Evolutionary conservation across 2,329 filamentous ascomycete genomes (phyloP).

Genomic region (Xylariomycetidae sp.): DNA sequence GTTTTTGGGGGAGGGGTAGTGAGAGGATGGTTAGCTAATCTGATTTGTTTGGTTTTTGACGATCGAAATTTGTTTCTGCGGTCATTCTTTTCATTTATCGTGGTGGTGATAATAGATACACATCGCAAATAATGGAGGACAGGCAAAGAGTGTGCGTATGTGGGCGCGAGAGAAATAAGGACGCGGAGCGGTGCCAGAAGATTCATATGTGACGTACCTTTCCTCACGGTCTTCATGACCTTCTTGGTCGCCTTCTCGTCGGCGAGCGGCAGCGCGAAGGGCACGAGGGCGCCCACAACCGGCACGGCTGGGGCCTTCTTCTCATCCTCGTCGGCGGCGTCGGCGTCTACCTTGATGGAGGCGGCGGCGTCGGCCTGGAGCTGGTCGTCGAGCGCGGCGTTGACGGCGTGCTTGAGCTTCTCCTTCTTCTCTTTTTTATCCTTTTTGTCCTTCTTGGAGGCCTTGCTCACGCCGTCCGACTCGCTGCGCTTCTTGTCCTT

Average conservation of each 20-base stretch:
- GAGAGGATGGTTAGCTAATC: constrained; percentile 14
- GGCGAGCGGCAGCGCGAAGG: constrained; percentile 77
- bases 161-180: no score
- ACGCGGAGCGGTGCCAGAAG: no score
- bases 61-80: neutral
- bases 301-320: constrained; percentile 40
- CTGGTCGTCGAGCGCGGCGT: constrained; percentile 61
- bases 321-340: constrained; percentile 42
- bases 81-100: no score
- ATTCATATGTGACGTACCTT: no score
- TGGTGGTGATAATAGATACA: no score
- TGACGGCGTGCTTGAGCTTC: constrained; percentile 58
- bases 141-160: no score
- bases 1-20: constrained; percentile 15
- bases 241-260: constrained; percentile 71
- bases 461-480: constrained; percentile 47
- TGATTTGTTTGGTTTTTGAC: constrained; percentile 10
- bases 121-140: no score
- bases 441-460: constrained; percentile 63
- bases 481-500: constrained; percentile 52
- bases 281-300: constrained; percentile 62
- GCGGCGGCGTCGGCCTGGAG: constrained; percentile 51
- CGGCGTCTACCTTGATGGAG: constrained; percentile 38
- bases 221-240: constrained; percentile 52
- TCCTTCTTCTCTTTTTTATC: constrained; percentile 64